Evolutionary conservation across 306 rosid species (phyloP), one percentile per base, ranked within the genome.

Genomic region (Cicer pinnatifidum): DNA sequence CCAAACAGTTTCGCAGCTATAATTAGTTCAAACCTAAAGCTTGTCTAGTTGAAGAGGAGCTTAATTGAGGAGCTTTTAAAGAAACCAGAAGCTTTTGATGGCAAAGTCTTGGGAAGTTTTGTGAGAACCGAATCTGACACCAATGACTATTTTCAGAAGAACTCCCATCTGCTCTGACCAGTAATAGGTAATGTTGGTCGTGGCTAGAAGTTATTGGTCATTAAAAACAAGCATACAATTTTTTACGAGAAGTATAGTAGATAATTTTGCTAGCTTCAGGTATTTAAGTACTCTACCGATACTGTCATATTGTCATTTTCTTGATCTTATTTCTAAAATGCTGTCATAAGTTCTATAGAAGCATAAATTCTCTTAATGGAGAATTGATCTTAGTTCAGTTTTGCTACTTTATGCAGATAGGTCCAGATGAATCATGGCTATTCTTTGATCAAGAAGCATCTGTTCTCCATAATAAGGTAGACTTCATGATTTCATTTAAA

Each of bases 391-490:
- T 40, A 28, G 53, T 52, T 67, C 41, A 23, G 62, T 68, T 71
- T 80, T 65, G 35, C 54, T 64, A 74, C 65, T 10, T 75, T 76
- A 53, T 80, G 74, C 89, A 92, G 98, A 86, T 92, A 72, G 60
- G 78, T 63, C 87, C 89, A 1, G 96, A 90, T 16, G 98, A 90
- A 65, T 88, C 92, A 7, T 90, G 91, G 96, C 84, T 92, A 19
- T 84, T 82, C 71, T 90, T 92, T 81, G 89, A 87, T 71, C 72
- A 90, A 82, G 95, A 92, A 78, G 95, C 96, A 65, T 12, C 10
- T 58, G 75, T 86, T 69, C 78, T 92, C 44, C 98, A 90, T 82
- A 90, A 92, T 64, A 92, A 90, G 87, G 96, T 92, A 84, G 73
- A 10, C 63, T 62, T 62, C 78, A 67, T 66, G 84, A 47, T 85